These are phyloP conservation scores for Monoraphidium neglectum DNA, from an alignment of 139 green algal genomes.

Conservation along the genomic window DNA sequence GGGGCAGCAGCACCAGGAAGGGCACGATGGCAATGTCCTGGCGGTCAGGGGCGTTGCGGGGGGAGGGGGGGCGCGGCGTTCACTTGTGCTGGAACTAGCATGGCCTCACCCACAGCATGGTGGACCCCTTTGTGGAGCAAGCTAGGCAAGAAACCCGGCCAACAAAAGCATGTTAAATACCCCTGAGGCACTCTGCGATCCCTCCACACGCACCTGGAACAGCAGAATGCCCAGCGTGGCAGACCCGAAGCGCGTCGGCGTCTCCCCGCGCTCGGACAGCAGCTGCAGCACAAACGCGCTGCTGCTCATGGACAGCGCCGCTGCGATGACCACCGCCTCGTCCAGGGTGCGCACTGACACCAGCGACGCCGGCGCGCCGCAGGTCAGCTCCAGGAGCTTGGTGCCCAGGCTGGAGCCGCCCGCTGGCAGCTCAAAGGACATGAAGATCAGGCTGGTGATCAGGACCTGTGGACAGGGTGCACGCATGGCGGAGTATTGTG, in stretches of 20 bases:
- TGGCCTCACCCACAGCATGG: no score
- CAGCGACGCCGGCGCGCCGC: constrained; percentile 48
- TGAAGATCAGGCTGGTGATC: constrained; percentile 75
- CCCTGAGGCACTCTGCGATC: no score
- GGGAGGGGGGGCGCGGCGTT: no score
- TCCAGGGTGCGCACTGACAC: constrained; percentile 58
- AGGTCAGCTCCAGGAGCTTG: constrained; percentile 72
- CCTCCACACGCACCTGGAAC: constrained; percentile 48
- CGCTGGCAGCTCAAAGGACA: constrained; percentile 72
- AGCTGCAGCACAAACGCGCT: constrained; percentile 96
- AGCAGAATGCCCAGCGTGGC: constrained; percentile 96
- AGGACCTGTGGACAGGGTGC: constrained; percentile 11
- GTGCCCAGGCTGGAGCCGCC: constrained; percentile 76
- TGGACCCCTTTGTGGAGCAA: no score
- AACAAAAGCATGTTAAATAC: no score
- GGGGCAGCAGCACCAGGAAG: constrained; percentile 90
- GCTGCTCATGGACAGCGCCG: constrained; percentile 84
- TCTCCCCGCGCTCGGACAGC: constrained; percentile 82
- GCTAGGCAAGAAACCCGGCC: no score
- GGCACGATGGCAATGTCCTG: constrained; percentile 94
- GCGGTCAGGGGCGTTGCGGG: no score
- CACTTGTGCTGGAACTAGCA: no score
- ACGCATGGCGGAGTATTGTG: no score
- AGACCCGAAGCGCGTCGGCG: constrained; percentile 82
- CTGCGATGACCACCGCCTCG: constrained; percentile 88